phyloP scores from a whole-genome alignment of 1,139 yeast species.

The Candida pseudoviswanathii region DNA sequence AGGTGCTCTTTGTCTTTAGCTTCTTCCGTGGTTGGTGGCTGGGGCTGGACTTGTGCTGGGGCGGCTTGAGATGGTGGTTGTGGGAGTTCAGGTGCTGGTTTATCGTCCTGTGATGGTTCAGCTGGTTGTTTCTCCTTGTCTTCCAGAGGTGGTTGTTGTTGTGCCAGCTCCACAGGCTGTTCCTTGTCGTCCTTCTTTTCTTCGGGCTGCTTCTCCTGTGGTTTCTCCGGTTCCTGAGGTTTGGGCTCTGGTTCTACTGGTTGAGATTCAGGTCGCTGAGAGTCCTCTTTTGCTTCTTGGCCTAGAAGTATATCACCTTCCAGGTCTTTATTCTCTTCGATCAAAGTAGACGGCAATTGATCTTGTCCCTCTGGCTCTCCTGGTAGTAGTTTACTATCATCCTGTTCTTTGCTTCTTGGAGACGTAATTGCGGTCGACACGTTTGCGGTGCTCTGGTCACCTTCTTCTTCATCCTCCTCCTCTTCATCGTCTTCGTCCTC shows the following conservation, averaged over 20 bases:
- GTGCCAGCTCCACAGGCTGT: too few relatives aligned
- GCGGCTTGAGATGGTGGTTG: too few relatives aligned
- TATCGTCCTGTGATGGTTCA: background rate
- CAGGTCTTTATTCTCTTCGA: slow-evolving; percentile 12
- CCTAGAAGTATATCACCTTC: slow-evolving; percentile 13
- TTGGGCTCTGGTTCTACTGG: slow-evolving; percentile 1
- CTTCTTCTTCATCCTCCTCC: slow-evolving; percentile 22
- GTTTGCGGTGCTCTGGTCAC: slow-evolving; percentile 8
- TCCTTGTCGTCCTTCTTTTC: slow-evolving; percentile 20
- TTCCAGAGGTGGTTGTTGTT: too few relatives aligned
- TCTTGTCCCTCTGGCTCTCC: background rate
- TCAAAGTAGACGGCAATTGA: slow-evolving; percentile 11
- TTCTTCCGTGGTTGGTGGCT: slow-evolving; percentile 3
- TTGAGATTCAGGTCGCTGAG: slow-evolving; percentile 2
- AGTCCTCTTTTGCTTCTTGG: slow-evolving; percentile 7
- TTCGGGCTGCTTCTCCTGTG: background rate
- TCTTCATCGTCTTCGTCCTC: slow-evolving; percentile 22
- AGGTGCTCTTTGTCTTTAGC: slow-evolving; percentile 4
- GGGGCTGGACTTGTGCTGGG: background rate
- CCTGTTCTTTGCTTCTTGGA: slow-evolving; percentile 22
- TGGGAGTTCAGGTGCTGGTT: slow-evolving; percentile 7
- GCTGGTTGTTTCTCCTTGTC: background rate
- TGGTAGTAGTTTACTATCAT: slow-evolving; percentile 8
- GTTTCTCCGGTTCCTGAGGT: too few relatives aligned
- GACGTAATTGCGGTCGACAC: slow-evolving; percentile 17